phyloP scores from a whole-genome alignment of 1,284 basidiomycete genomes.

The Takashimella koratensis region DNA sequence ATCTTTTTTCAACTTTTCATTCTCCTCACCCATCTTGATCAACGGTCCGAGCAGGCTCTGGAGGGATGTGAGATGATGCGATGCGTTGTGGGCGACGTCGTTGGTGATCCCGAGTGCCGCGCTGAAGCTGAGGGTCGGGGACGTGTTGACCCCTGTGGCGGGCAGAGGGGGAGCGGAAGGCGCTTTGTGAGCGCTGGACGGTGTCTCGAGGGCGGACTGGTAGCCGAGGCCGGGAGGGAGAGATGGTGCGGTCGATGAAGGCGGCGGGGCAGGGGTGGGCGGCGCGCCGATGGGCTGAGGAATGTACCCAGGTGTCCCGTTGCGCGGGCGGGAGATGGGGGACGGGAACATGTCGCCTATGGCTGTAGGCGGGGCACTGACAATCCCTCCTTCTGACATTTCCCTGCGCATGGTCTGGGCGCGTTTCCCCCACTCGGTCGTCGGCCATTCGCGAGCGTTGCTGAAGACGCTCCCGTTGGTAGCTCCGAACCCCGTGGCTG shows the following conservation, averaged over 20 bases:
- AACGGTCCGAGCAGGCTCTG: constrained; percentile 23
- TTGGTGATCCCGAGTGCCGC: constrained; percentile 3
- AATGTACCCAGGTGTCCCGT: neutral
- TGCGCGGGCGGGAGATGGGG: neutral
- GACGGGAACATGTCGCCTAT: neutral
- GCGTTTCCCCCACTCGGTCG: neutral
- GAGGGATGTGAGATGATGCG: constrained; percentile 27
- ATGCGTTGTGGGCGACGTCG: constrained; percentile 17
- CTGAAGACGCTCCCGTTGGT: neutral
- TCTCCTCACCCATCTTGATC: constrained; percentile 24
- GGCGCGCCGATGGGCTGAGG: neutral
- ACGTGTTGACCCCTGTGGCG: constrained; percentile 1
- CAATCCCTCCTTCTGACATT: neutral
- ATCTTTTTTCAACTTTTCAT: constrained; percentile 40
- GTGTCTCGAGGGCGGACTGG: neutral
- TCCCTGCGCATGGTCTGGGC: neutral
- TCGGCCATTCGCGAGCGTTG: neutral
- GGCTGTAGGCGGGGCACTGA: neutral
- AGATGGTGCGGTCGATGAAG: constrained; percentile 4
- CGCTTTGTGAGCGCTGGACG: neutral
- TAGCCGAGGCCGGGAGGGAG: constrained; percentile 4
- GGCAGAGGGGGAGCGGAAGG: neutral
- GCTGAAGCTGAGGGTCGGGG: constrained; percentile 4
- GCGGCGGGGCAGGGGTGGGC: neutral
- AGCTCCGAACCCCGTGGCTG: neutral